A percentile compares a stretch with the other conserved stretches of the same genome.
phyloP scores from a whole-genome alignment of 1,284 basidiomycete genomes.

The Mycena citricolor region DNA sequence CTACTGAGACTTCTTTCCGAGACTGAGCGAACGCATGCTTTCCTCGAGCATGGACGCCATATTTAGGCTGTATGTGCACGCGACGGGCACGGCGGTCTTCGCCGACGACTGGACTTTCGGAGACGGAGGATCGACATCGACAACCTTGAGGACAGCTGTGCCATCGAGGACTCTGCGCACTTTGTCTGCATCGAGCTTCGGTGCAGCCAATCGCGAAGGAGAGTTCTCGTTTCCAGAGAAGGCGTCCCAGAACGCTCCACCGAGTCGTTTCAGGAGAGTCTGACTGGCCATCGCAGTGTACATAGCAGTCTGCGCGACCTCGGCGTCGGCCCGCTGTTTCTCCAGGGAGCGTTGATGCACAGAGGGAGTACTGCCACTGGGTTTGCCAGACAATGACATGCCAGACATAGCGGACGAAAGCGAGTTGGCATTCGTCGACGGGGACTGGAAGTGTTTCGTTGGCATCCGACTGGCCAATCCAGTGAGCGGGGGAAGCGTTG shows the following conservation, averaged over 20 bases:
- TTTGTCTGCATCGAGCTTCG: slow-evolving; percentile 70
- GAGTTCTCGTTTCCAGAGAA: slow-evolving; percentile 48
- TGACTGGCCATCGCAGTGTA: slow-evolving; percentile 69
- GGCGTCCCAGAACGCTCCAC: slow-evolving; percentile 78
- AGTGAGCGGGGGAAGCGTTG: slow-evolving; percentile 30
- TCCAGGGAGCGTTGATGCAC: slow-evolving; percentile 23
- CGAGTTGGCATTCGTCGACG: slow-evolving; percentile 7
- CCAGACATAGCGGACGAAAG: slow-evolving; percentile 13
- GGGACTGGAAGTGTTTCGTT: slow-evolving; percentile 53
- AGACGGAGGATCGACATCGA: slow-evolving; percentile 68
- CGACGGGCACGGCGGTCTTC: too few species aligned
- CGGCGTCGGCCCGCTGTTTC: slow-evolving; percentile 26
- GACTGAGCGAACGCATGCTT: slow-evolving; percentile 59
- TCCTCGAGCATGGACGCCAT: slow-evolving; percentile 54
- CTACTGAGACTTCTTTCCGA: slow-evolving; percentile 58
- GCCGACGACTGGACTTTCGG: too few species aligned
- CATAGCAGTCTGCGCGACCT: slow-evolving; percentile 37
- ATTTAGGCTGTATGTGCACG: slow-evolving; percentile 13
- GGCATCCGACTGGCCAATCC: slow-evolving; percentile 53
- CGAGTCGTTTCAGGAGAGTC: slow-evolving; percentile 65
- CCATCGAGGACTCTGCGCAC: slow-evolving; percentile 75
- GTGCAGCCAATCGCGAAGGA: slow-evolving; percentile 26
- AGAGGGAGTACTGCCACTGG: slow-evolving; percentile 26
- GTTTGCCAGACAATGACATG: slow-evolving; percentile 53
- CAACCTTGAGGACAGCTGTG: slow-evolving; percentile 69